Conservation (phyloP, 2,329 filamentous ascomycete genomes). For the Aspergillus neotritici region DNA sequence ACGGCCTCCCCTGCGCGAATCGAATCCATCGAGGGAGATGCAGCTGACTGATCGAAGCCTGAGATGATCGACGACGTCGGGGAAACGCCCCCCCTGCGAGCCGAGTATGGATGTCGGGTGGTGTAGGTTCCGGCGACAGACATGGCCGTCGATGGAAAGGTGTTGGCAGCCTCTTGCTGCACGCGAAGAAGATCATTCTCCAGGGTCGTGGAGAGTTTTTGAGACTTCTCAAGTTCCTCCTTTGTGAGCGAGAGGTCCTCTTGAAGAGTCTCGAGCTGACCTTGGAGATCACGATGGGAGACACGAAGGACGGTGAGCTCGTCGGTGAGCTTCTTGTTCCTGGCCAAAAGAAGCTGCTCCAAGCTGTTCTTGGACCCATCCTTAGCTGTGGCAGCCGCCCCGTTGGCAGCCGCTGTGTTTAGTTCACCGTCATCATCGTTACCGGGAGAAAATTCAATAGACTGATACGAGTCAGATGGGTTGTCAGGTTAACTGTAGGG, state of each 20-base stretch:
- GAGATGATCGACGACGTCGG: conserved; percentile 98
- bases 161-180: conserved; percentile 76
- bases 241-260: conserved; percentile 79
- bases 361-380: conserved; percentile 54
- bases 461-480: conserved; percentile 41
- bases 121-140: conserved; percentile 90
- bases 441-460: conserved; percentile 91
- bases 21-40: conserved; percentile 50
- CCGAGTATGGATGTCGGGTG: conserved; percentile 68
- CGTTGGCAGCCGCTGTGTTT: conserved; percentile 42
- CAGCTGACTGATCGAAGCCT: conserved; percentile 71
- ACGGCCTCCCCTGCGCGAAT: conserved; percentile 61
- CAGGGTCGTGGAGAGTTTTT: conserved; percentile 77
- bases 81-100: conserved; percentile 66
- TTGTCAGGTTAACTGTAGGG: not conserved
- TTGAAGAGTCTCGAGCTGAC: conserved; percentile 70
- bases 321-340: conserved; percentile 94
- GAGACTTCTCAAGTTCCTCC: conserved; percentile 77
- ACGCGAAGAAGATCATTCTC: conserved; percentile 87
- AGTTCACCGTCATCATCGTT: conserved; percentile 60
- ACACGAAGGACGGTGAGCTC: conserved; percentile 89
- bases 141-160: conserved; percentile 76
- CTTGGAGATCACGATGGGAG: conserved; percentile 86
- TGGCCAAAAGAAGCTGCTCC: conserved; percentile 81
- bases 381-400: conserved; percentile 52